Evolutionary conservation across 2,329 filamentous ascomycete genomes (phyloP), one percentile per base, ranked within the genome.

Genomic region (Stagonosporopsis vannaccii): DNA sequence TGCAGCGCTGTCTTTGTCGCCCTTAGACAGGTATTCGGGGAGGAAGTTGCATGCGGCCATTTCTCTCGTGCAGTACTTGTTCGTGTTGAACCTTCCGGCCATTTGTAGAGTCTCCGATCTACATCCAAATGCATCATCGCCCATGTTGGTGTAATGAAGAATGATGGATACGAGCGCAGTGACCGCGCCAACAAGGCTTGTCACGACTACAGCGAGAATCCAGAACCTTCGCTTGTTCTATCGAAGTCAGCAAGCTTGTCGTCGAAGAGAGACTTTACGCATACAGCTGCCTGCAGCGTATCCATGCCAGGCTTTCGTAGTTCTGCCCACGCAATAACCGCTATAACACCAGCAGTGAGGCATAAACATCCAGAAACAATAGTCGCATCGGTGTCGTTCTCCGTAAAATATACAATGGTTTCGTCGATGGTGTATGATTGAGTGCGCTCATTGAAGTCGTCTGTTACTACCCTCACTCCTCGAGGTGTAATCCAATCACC

Each of bases 171-270:
- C 60, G 8, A 72, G 60, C 15, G 68, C 65, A 11, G 62, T 46
- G 17, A 58, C 35, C 6, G 61, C 53, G 13, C 67, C 63, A 20
- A 55, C 51, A 19, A 61, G 28, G 5, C 60, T 54, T 36, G 61
- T 67, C 19, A 71, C 52, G 8, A 66, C 48, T 7, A 68, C 62
- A 11, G 62, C 59, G 8, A 66, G 56, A 4, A 66, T 54, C 61
- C 66, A 73, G 45, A 72, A 72, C 23, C 68, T 65, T 23, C 70
- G 68, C 46, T 49, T 67, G 54, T 65, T 68, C 60, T 61, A 17
- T 7, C 25, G 3, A 9, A 8, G 5, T 71, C 20, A 66, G 60
- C 44, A 33, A 32, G 2, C 4, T 7, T 19, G 7, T 25, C 15
- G 12, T 26, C n/a, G 22, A 13, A n/a, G 19, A 26, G 17, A 19